Evolutionary conservation across 2,329 filamentous ascomycete species (phyloP).

Genomic region (Paramyrothecium sp.): DNA sequence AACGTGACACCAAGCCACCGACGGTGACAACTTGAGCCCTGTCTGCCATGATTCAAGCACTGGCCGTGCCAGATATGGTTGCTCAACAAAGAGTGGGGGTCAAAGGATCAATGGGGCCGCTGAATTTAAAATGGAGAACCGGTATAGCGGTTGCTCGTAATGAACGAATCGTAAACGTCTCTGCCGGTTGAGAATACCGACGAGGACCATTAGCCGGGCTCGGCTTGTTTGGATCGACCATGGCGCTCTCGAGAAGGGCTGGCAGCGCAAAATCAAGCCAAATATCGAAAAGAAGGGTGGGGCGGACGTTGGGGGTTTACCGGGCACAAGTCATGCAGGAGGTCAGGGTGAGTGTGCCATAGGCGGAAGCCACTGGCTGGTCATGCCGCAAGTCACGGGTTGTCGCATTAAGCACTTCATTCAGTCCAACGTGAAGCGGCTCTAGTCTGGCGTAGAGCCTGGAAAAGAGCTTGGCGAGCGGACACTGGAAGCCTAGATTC

Average conservation of each 20-base stretch:
- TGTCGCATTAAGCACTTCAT: not conserved
- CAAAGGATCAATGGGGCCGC: not conserved
- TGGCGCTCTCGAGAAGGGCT: too few species aligned
- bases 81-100: not conserved
- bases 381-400: not conserved
- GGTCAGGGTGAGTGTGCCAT: not conserved
- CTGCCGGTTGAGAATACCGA: too few species aligned
- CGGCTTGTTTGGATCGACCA: not conserved
- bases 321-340: not conserved
- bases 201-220: not conserved
- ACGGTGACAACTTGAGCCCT: constrained; percentile 19
- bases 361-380: not conserved
- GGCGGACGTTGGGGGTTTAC: not conserved
- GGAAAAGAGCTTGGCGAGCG: too few species aligned
- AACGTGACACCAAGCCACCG: constrained; percentile 23
- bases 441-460: too few species aligned
- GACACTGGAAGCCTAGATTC: too few species aligned
- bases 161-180: too few species aligned
- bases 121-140: too few species aligned
- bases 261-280: too few species aligned
- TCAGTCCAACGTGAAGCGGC: too few species aligned
- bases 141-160: too few species aligned
- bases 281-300: too few species aligned
- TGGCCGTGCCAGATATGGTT: constrained; percentile 2
- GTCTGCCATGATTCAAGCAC: constrained; percentile 17